Base-by-base conservation (phyloP, 495 filamentous ascomycete genomes). In the Barbatosphaeria neglecta region DNA sequence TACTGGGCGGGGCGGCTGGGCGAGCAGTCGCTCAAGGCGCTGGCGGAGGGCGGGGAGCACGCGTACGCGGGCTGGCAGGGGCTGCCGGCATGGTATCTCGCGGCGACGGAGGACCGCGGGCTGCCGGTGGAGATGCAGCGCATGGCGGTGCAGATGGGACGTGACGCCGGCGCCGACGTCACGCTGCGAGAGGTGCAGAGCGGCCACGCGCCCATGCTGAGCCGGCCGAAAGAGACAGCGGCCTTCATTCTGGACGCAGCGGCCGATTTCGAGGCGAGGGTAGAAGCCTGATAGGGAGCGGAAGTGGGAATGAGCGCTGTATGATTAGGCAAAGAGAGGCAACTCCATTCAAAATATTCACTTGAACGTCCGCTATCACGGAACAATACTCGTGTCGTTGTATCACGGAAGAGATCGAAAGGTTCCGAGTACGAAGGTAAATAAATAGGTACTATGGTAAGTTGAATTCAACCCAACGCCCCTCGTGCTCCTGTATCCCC, bases 11-110 rank as follows among this genome's bases (percentile, higher is more conserved):
- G 42, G 0, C 49, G 54, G 45, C 49, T 67, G 18, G 27, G 24
- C 10, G 38, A 54, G n/a, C 60, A 65, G 41, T 47, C 50, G 11
- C 37, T 58, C 27, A 58, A 45, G 22, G 10, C 54, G 20, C 23
- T 65, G 24, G 46, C 44, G 17, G 56, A 56, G 33, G 60, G 57
- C 1, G 56, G 52, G 7, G 58, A 62, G 43, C 25, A 51, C 23
- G 43, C 48, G 17, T 64, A 66, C 50, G 37, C 63, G 1, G 63
- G 57, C 5, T 66, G 63, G 61, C 54, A 41, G 49, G 61, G 64
- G 37, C 50, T 56, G 33, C 57, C 61, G 13, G 48, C 45, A 5
- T 59, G 59, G 56, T 59, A 50, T 42, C 19, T 65, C 19, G 50
- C 44, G 3, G 50, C 62, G 8, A 49, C 39, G 4, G 52, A 57